Evolutionary conservation across 768 basidiomycete species (phyloP).

Genomic region (Leccinum rimulosum): DNA sequence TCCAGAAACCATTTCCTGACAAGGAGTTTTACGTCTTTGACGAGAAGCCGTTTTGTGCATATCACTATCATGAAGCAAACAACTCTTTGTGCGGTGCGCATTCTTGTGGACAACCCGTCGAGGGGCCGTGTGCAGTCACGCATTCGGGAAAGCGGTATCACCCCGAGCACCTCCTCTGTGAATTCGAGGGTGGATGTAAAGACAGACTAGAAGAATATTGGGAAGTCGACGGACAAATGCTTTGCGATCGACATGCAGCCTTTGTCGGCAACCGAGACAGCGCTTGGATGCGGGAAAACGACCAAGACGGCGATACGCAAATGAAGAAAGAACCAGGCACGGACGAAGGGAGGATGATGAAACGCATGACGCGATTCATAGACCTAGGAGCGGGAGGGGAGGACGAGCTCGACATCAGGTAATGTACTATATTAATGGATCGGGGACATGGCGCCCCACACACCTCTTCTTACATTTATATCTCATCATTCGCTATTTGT

Average conservation of each 20-base stretch:
- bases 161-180: slow-evolving; percentile 85
- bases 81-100: slow-evolving; percentile 80
- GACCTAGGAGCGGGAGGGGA: slow-evolving; percentile 48
- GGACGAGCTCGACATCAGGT: slow-evolving; percentile 32
- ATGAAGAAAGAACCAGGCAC: slow-evolving; percentile 11
- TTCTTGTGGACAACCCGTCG: slow-evolving; percentile 83
- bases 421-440: slow-evolving; percentile 21
- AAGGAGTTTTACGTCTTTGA: slow-evolving; percentile 90
- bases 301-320: slow-evolving; percentile 8
- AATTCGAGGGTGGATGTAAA: slow-evolving; percentile 54
- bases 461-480: slow-evolving; percentile 15
- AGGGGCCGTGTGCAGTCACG: slow-evolving; percentile 89
- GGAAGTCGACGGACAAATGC: slow-evolving; percentile 82
- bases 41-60: slow-evolving; percentile 86
- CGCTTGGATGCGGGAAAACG: slow-evolving; percentile 20
- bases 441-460: slow-evolving; percentile 13
- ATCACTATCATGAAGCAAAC: slow-evolving; percentile 92
- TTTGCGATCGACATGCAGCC: slow-evolving; percentile 79
- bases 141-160: slow-evolving; percentile 81
- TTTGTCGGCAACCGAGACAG: slow-evolving; percentile 25
- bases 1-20: slow-evolving; percentile 85
- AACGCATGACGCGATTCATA: slow-evolving; percentile 79
- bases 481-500: slow-evolving; percentile 17
- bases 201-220: slow-evolving; percentile 79
- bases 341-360: slow-evolving; percentile 57